Evolutionary conservation across 2,329 filamentous ascomycete genomes (phyloP), one percentile per base, ranked within the genome.

Genomic region (Neofusicoccum ribis): DNA sequence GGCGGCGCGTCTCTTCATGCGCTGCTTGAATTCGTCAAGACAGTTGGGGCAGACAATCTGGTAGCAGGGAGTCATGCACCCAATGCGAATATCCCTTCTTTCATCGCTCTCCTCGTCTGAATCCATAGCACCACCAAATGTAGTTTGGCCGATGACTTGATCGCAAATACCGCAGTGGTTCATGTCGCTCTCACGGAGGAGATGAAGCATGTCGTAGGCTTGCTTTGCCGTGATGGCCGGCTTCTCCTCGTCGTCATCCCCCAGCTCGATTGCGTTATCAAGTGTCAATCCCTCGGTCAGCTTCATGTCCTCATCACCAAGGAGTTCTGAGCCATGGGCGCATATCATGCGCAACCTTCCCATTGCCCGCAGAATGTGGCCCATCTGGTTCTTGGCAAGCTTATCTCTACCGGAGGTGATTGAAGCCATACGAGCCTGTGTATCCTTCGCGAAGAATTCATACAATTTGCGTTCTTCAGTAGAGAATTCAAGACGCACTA

Each of bases 321-420:
- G 84, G 7, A 99, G 85, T 67, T 98, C 94, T 69, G 90, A 91
- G n/a, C 95, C 95, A 74, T 97, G 94, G 1, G 93, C 95, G 73
- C 93, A 97, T 60, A 98, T 90, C 46, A 96, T 84, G 9, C 95
- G 91, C 17, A 99, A 86, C 36, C 94, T 90, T 69, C 96, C 85
- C 72, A 99, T 97, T 4, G 92, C 91, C 69, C 95, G 93, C 67
- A 99, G 80, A 52, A 99, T 95, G 71, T 97, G 92, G 52, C 95
- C 93, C 73, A 97, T 97, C n/a, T 91, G 90, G 70, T 90, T 92
- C 47, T 93, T 94, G 46, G 90, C 91, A 59, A 95, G 83, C 87
- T 89, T 61, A 86, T 86, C 69, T 85, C 83, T 71, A 88, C 80
- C 73, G 74, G 87, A 79, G 8, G 87, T 87, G 69, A 97, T 87